Evolutionary conservation across 2,329 filamentous ascomycete genomes (phyloP).

Genomic region (Laburnicola sp.): DNA sequence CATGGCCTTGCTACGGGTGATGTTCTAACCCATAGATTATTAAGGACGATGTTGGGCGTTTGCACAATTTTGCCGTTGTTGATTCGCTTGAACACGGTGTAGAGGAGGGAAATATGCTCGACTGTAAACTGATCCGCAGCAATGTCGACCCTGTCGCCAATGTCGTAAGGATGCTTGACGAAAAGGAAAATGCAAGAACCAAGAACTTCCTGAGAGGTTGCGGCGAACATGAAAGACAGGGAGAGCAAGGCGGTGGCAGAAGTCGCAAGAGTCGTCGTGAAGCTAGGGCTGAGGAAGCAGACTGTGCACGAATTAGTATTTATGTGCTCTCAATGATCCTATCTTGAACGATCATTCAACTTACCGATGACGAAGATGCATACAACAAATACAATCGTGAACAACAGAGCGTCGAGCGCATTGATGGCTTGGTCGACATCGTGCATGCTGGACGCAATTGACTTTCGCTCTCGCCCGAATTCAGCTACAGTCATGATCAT

Average conservation of each 20-base stretch:
- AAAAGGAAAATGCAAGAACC: slow-evolving; percentile 98
- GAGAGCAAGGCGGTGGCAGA: slow-evolving; percentile 91
- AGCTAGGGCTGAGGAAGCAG: slow-evolving; percentile 84
- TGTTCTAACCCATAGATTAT: slow-evolving; percentile 93
- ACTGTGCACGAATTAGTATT: slow-evolving; percentile 53
- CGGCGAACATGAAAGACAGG: slow-evolving; percentile 93
- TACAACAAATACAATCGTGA: slow-evolving; percentile 78
- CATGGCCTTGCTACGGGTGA: slow-evolving; percentile 90
- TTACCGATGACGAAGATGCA: slow-evolving; percentile 80
- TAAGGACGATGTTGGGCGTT: slow-evolving; percentile 89
- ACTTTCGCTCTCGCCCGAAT: slow-evolving; percentile 81
- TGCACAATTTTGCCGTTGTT: slow-evolving; percentile 77
- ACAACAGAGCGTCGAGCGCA: slow-evolving; percentile 84
- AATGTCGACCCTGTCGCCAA: slow-evolving; percentile 91
- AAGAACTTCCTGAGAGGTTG: slow-evolving; percentile 91
- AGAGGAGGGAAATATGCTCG: slow-evolving; percentile 91
- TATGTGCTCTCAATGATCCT: neutral
- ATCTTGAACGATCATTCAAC: slow-evolving; percentile 29
- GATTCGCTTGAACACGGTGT: slow-evolving; percentile 86
- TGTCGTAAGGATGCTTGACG: slow-evolving; percentile 96
- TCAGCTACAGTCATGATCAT: slow-evolving; percentile 88
- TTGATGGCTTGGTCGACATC: slow-evolving; percentile 94
- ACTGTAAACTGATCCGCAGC: slow-evolving; percentile 72
- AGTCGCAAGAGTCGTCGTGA: slow-evolving; percentile 82
- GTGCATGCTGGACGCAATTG: slow-evolving; percentile 91